Evolutionary conservation across 2,329 filamentous ascomycete genomes (phyloP).

Genomic region (Tolypocladium amazonense): DNA sequence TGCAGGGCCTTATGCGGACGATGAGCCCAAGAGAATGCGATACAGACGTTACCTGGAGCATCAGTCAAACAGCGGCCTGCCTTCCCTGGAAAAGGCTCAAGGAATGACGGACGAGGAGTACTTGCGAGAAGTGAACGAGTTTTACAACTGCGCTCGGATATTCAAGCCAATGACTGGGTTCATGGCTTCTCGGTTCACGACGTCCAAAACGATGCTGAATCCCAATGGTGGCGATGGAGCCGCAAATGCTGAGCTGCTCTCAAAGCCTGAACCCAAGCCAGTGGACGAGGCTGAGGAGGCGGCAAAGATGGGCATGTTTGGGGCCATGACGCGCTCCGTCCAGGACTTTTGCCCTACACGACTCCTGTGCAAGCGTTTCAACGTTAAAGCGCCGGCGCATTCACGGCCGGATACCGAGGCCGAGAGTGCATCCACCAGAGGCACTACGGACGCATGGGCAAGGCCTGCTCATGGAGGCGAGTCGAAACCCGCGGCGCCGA

Average conservation of each 20-base stretch:
- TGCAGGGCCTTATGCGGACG: constrained; percentile 70
- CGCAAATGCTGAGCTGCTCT: constrained; percentile 13
- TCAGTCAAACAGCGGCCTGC: constrained; percentile 38
- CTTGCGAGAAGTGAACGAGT: constrained; percentile 69
- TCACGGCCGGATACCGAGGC: constrained; percentile 42
- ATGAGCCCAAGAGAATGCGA: constrained; percentile 66
- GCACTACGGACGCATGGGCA: not conserved
- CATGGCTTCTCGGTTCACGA: constrained; percentile 91
- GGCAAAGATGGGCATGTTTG: constrained; percentile 87
- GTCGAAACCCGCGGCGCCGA: not conserved
- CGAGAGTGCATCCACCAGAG: constrained; percentile 8
- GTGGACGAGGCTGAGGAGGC: constrained; percentile 73
- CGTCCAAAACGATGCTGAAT: constrained; percentile 40
- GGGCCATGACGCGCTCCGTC: constrained; percentile 66
- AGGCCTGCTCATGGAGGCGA: not conserved
- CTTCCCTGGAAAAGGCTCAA: constrained; percentile 38
- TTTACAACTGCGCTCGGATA: constrained; percentile 52
- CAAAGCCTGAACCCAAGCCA: constrained; percentile 21
- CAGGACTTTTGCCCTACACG: constrained; percentile 69
- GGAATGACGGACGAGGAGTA: constrained; percentile 57
- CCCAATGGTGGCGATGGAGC: constrained; percentile 10
- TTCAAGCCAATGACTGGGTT: constrained; percentile 87
- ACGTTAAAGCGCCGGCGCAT: constrained; percentile 66
- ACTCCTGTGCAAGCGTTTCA: constrained; percentile 89
- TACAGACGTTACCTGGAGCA: constrained; percentile 77